Conservation (phyloP, 176 grass and related monocot genomes). For the Puccinellia tenuiflora region DNA sequence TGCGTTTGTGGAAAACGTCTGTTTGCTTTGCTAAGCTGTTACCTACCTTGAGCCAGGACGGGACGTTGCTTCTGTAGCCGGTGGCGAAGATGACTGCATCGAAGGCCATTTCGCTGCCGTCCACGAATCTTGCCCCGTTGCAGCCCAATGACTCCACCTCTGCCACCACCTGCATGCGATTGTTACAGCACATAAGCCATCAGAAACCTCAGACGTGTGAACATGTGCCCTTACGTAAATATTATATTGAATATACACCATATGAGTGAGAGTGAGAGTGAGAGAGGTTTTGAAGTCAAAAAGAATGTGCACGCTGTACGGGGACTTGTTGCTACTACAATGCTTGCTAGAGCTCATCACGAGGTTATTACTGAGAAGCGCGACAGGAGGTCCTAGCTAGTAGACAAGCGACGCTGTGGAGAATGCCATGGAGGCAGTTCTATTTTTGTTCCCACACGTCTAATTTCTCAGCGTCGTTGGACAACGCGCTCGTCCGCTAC, state of each 20-base stretch:
- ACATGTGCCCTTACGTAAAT: too few species aligned
- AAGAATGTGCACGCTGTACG: conserved; percentile 18
- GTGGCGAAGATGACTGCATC: conserved; percentile 93
- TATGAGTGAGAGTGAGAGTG: not conserved
- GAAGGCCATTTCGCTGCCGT: conserved; percentile 66
- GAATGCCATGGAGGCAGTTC: conserved; percentile 11
- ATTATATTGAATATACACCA: too few species aligned
- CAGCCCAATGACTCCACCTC: conserved; percentile 66
- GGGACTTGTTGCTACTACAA: not conserved
- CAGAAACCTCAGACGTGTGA: conserved; percentile 21
- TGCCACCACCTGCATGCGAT: conserved; percentile 57
- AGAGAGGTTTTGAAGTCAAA: conserved; percentile 31
- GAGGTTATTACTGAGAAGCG: not conserved
- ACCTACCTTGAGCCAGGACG: conserved; percentile 78
- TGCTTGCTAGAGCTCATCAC: not conserved
- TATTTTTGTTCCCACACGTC: conserved; percentile 18
- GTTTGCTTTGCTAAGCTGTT: not conserved
- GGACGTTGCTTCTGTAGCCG: conserved; percentile 94
- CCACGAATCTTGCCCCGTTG: conserved; percentile 62
- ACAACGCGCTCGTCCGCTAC: conserved; percentile 4
- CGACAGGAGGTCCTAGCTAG: not conserved
- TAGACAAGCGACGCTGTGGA: not conserved
- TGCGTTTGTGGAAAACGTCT: not conserved
- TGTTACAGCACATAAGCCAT: conserved; percentile 19
- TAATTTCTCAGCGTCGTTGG: conserved; percentile 1